These are phyloP conservation scores for Lachnellula cervina DNA, from an alignment of 2,329 filamentous ascomycete species.

Conservation along the genomic window DNA sequence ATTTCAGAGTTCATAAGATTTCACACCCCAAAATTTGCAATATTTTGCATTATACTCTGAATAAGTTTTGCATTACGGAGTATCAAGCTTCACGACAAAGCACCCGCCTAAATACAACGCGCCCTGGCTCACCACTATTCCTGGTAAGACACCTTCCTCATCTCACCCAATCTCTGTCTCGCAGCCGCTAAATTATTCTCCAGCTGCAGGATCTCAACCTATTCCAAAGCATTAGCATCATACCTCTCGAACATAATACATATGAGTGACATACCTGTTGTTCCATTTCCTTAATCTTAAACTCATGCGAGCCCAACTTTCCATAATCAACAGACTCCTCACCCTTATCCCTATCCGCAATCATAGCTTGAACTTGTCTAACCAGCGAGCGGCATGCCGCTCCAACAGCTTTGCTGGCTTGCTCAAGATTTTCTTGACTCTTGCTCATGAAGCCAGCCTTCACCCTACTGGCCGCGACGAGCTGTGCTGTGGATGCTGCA, in stretches of 20 bases:
- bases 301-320: constrained; percentile 86
- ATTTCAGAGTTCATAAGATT: no score
- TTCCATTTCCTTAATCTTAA: constrained; percentile 99
- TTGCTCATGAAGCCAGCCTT: constrained; percentile 98
- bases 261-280: constrained; percentile 70
- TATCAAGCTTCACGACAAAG: not conserved
- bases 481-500: constrained; percentile 89
- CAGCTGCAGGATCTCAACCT: constrained; percentile 96
- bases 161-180: constrained; percentile 82
- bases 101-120: not conserved
- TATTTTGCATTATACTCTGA: no score
- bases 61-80: not conserved
- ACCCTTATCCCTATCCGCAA: constrained; percentile 76
- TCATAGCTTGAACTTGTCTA: constrained; percentile 89
- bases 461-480: constrained; percentile 90
- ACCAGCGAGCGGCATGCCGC: constrained; percentile 82
- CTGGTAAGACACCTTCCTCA: constrained; percentile 54
- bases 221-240: constrained; percentile 19
- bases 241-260: not conserved
- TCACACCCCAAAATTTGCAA: no score
- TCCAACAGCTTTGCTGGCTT: constrained; percentile 88
- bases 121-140: constrained; percentile 10
- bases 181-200: constrained; percentile 81
- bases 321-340: constrained; percentile 84
- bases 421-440: constrained; percentile 87